Base-by-base conservation (phyloP, 768 basidiomycete species). In the Macrolepiota fuliginosa region DNA sequence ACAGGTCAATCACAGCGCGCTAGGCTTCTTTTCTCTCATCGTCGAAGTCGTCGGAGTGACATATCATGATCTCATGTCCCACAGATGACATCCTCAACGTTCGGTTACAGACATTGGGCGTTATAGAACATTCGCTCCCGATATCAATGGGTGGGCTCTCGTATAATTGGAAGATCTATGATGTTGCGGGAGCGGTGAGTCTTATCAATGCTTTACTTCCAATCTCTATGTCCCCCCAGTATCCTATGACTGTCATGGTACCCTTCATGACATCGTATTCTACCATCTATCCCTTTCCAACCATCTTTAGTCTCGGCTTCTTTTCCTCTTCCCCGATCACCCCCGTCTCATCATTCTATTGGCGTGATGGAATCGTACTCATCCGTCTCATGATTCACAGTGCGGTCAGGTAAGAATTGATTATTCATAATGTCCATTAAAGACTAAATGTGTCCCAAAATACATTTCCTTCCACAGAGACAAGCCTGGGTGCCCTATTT, bases 401-500 rank as follows among this genome's bases (percentile, higher is more conserved):
- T 80, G 85, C 53, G 84, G 86, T 29, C 86, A 88, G 80, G 87
- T 80, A 73, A 72, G 80, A 72, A 40, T 56, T 27, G 22, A 42
- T 53, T 35, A 27, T 22, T 36, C 46, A 39, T 32, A 62, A 46
- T 39, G 15, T 25, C 17, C n/a, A 24, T 46, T n/a, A n/a, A 40
- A 40, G 50, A 54, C 59, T 53, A 25, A 59, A 22, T 47, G 61
- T 61, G 47, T 29, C 17, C 35, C 46, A 22, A 42, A 36, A 39
- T 54, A 45, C 24, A 15, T 63, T 49, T 54, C 55, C 36, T 62
- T 56, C 32, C 36, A 58, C 64, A 91, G 88, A 79, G 92, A 67
- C 89, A 87, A 66, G 86, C 88, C 5, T 93, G 91, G 91, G 84
- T 88, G 45, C 89, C 91, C 32, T 94, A 86, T 73, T 94, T 94